phyloP scores from a whole-genome alignment of 768 basidiomycete genomes.

The Strobilomyces confusus region DNA sequence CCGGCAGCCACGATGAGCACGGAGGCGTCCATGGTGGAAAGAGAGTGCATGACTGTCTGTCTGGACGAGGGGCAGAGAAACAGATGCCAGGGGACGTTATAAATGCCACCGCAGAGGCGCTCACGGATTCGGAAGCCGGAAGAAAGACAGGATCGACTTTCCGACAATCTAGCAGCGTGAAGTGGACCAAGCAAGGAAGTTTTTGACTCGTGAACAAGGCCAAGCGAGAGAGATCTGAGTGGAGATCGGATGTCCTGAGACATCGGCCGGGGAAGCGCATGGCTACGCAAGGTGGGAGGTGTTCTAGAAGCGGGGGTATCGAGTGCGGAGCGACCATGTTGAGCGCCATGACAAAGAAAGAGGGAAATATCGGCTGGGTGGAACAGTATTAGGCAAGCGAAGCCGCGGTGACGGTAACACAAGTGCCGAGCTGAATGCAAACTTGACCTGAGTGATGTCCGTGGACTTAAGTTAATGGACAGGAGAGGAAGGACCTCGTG shows the following conservation, averaged over 20 bases:
- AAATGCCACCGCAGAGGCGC: constrained; percentile 23
- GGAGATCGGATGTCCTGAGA: constrained; percentile 16
- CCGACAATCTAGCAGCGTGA: constrained; percentile 32
- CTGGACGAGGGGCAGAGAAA: constrained; percentile 16
- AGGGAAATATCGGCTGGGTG: constrained; percentile 31
- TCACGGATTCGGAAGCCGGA: constrained; percentile 32
- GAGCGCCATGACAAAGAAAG: constrained; percentile 30
- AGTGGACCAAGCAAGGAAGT: constrained; percentile 18
- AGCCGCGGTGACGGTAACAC: constrained; percentile 35
- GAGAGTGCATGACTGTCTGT: constrained; percentile 17
- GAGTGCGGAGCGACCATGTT: constrained; percentile 23
- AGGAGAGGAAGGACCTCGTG: constrained; percentile 34
- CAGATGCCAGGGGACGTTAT: constrained; percentile 17
- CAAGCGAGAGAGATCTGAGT: constrained; percentile 15
- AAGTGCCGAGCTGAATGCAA: constrained; percentile 32
- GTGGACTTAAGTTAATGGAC: constrained; percentile 38
- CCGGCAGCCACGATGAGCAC: constrained; percentile 19
- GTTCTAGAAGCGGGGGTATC: constrained; percentile 22
- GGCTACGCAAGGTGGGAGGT: constrained; percentile 6
- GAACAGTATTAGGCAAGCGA: constrained; percentile 31
- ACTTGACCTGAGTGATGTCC: constrained; percentile 32
- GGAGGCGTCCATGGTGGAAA: constrained; percentile 19
- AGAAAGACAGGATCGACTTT: constrained; percentile 32
- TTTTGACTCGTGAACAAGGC: constrained; percentile 19
- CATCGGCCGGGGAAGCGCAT: constrained; percentile 14